Conservation (phyloP, 1,284 basidiomycete species). For the Cerioporus squamosus region DNA sequence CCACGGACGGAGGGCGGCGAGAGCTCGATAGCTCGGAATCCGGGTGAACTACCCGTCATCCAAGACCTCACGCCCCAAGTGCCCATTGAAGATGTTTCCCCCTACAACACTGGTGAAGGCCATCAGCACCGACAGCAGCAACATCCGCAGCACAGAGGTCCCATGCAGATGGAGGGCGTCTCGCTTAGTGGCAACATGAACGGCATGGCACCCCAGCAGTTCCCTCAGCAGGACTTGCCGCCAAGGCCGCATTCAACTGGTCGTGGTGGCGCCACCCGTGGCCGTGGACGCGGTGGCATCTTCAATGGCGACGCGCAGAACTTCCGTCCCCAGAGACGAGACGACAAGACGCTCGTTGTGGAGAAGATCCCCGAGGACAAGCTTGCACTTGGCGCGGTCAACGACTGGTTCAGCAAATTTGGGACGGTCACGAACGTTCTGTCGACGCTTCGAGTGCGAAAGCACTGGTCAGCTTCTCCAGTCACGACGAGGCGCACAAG, state of each 20-base stretch:
- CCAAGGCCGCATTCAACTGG: slow-evolving; percentile 18
- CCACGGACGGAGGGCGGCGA: slow-evolving; percentile 52
- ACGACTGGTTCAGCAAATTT: slow-evolving; percentile 91
- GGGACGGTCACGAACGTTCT: slow-evolving; percentile 92
- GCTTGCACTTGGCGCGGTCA: slow-evolving; percentile 79
- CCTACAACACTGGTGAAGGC: slow-evolving; percentile 18
- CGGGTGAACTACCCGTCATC: slow-evolving; percentile 77
- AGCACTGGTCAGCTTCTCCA: slow-evolving; percentile 87
- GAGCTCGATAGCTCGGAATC: slow-evolving; percentile 46
- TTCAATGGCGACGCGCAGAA: slow-evolving; percentile 65
- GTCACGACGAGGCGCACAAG: slow-evolving; percentile 84
- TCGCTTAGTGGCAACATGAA: slow-evolving; percentile 8
- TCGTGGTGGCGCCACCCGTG: slow-evolving; percentile 40
- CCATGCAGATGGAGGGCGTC: slow-evolving; percentile 8
- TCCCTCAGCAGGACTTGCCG: slow-evolving; percentile 19
- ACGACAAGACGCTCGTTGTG: slow-evolving; percentile 88
- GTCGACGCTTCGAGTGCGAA: slow-evolving; percentile 77
- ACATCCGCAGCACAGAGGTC: too few species aligned
- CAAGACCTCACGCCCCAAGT: slow-evolving; percentile 74
- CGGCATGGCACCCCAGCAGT: slow-evolving; percentile 6
- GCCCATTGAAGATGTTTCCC: slow-evolving; percentile 34
- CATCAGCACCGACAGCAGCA: slow-evolving; percentile 9
- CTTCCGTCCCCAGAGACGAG: slow-evolving; percentile 67
- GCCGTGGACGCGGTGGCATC: slow-evolving; percentile 45
- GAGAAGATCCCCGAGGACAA: slow-evolving; percentile 92